phyloP scores from a whole-genome alignment of 2,329 filamentous ascomycete genomes.

The Mollisia scopiformis region DNA sequence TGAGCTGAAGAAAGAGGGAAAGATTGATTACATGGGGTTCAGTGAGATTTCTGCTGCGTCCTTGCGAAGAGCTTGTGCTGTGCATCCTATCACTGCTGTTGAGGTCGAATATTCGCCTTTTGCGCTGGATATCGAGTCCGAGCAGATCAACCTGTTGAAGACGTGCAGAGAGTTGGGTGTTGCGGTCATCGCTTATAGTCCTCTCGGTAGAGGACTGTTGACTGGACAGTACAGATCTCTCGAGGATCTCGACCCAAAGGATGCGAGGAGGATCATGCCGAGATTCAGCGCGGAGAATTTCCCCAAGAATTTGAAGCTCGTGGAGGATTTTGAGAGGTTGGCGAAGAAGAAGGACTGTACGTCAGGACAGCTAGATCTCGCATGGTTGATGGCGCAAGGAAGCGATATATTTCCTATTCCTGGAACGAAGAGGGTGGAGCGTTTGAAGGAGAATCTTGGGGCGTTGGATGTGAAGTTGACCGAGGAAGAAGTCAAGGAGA shows the following conservation, averaged over 20 bases:
- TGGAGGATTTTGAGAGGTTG: conserved; percentile 46
- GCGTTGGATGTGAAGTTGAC: conserved; percentile 24
- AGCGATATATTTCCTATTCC: conserved; percentile 57
- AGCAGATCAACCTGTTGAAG: conserved; percentile 49
- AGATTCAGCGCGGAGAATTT: conserved; percentile 54
- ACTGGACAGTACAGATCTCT: conserved; percentile 50
- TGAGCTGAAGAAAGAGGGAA: conserved; percentile 49
- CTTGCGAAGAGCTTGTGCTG: conserved; percentile 51
- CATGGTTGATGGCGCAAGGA: conserved; percentile 54
- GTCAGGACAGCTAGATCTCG: conserved; percentile 53
- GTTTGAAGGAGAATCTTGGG: conserved; percentile 40
- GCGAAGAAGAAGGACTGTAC: conserved; percentile 53
- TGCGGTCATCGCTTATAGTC: conserved; percentile 59
- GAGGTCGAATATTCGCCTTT: conserved; percentile 60
- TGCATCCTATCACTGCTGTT: conserved; percentile 53
- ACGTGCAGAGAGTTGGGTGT: conserved; percentile 62
- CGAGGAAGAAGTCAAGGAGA: conserved; percentile 21
- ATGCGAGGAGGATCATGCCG: conserved; percentile 49
- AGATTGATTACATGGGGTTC: conserved; percentile 60
- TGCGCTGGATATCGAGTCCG: conserved; percentile 59
- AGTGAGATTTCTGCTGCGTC: conserved; percentile 53
- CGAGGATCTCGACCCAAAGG: conserved; percentile 50
- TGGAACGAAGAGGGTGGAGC: conserved; percentile 51
- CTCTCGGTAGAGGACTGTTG: conserved; percentile 61
- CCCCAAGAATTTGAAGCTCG: conserved; percentile 50